Evolutionary conservation across 495 filamentous ascomycete species (phyloP).

Genomic region (Delitschia confertaspora): DNA sequence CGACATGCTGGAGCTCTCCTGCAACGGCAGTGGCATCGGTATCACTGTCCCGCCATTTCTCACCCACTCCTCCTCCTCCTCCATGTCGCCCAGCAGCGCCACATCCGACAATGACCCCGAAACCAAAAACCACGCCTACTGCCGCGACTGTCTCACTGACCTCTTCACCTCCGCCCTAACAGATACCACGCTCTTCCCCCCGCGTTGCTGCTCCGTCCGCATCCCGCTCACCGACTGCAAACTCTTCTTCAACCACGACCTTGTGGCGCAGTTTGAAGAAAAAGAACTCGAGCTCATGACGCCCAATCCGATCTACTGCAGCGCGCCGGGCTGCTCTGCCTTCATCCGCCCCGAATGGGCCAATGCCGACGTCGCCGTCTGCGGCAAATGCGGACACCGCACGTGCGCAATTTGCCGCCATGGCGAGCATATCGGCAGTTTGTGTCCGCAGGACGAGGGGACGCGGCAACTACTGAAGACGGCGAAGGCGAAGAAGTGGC

Average conservation of each 20-base stretch:
- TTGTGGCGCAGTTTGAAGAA: constrained; percentile 12
- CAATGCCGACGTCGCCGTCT: constrained; percentile 1
- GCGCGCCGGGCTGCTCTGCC: not conserved
- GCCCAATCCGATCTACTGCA: constrained; percentile 14
- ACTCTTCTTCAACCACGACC: not conserved
- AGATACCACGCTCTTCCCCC: constrained; percentile 15
- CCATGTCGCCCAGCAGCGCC: too few species aligned
- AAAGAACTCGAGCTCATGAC: constrained; percentile 10
- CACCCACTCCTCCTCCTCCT: too few species aligned
- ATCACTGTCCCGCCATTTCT: not conserved
- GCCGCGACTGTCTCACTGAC: constrained; percentile 6
- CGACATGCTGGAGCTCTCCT: not conserved
- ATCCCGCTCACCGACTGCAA: constrained; percentile 4
- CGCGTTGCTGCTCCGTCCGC: constrained; percentile 9
- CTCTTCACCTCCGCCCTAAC: constrained; percentile 1
- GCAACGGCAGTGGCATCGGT: not conserved
- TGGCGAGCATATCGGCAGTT: constrained; percentile 4
- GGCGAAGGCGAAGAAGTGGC: constrained; percentile 9
- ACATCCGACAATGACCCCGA: too few species aligned
- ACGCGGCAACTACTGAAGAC: constrained; percentile 2
- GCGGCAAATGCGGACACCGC: not conserved
- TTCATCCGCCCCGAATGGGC: constrained; percentile 8
- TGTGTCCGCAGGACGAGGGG: constrained; percentile 13
- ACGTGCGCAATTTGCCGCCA: constrained; percentile 14
- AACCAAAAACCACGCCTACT: constrained; percentile 16